Evolutionary conservation across 345 rosid genomes (phyloP).

Genomic region (Sonneratia caseolaris): DNA sequence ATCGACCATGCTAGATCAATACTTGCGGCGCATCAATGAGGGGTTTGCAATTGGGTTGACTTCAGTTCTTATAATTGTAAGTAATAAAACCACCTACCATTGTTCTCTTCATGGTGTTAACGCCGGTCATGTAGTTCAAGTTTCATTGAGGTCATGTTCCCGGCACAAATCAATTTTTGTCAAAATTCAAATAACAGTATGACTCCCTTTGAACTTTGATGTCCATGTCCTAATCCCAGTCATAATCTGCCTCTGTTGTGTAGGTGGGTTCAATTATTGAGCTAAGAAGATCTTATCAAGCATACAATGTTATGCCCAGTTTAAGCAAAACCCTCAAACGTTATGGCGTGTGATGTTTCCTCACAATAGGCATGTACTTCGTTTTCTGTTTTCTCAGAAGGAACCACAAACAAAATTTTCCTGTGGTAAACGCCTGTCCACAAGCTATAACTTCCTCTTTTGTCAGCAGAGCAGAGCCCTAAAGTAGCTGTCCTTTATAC

Average conservation of each 20-base stretch:
- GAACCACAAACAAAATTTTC: neutral
- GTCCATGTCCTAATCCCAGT: neutral
- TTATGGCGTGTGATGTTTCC: slow-evolving; percentile 47
- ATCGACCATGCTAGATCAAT: slow-evolving; percentile 71
- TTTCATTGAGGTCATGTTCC: neutral
- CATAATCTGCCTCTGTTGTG: neutral
- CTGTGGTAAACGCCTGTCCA: neutral
- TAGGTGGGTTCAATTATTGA: slow-evolving; percentile 98
- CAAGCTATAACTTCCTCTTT: neutral
- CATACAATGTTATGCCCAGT: slow-evolving; percentile 93
- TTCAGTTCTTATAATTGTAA: slow-evolving; percentile 78
- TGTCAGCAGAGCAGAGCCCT: neutral
- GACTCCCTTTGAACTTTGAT: neutral
- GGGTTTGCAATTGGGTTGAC: slow-evolving; percentile 86
- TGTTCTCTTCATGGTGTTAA: neutral
- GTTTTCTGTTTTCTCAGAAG: neutral
- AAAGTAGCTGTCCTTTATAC: neutral
- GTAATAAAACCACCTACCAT: slow-evolving; percentile 9
- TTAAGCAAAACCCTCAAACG: slow-evolving; percentile 81
- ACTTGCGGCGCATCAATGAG: slow-evolving; percentile 66
- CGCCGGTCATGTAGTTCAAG: neutral
- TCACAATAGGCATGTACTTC: slow-evolving; percentile 6
- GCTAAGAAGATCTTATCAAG: slow-evolving; percentile 91
- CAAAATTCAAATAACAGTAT: neutral
- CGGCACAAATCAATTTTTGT: neutral